A percentile compares a stretch with the other conserved stretches of the same genome.
phyloP scores from a whole-genome alignment of 345 rosid species.

The Kernera saxatilis region DNA sequence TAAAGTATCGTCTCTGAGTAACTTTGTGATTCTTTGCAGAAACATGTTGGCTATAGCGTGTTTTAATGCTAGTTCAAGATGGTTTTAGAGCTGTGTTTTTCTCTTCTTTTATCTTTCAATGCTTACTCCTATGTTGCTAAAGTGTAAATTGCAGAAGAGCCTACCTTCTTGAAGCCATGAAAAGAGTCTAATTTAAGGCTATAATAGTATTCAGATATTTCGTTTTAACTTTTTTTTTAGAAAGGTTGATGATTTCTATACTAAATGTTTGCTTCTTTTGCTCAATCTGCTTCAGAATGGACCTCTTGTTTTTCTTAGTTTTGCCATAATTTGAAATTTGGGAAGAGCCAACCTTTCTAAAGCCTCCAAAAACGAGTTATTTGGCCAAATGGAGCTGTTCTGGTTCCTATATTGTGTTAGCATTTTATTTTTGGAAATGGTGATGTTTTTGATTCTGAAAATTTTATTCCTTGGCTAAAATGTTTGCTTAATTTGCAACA shows the following conservation, averaged over 20 bases:
- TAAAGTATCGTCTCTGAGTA: neutral
- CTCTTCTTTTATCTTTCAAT: neutral
- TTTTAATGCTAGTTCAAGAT: neutral
- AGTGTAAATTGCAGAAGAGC: neutral
- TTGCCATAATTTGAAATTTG: neutral
- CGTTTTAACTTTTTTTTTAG: no score
- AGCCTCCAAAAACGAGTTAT: neutral
- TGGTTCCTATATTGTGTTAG: neutral
- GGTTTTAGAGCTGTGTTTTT: neutral
- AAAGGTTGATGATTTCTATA: neutral
- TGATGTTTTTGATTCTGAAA: neutral
- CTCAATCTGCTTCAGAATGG: neutral
- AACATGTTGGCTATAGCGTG: neutral
- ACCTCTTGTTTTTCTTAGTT: neutral
- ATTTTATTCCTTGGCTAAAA: neutral
- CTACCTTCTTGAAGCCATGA: neutral
- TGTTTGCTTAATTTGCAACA: constrained; percentile 27
- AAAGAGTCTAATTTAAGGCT: neutral
- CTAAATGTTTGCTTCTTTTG: neutral
- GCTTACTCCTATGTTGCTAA: neutral
- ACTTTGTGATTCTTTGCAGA: neutral
- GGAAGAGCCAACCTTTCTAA: neutral
- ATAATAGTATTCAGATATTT: neutral
- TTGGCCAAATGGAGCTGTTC: neutral
- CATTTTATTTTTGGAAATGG: neutral